Percentiles rank a stretch among this genome's conserved stretches.
Evolutionary conservation across 495 filamentous ascomycete genomes (phyloP).

Genomic region (Aspergillus kassunensis): DNA sequence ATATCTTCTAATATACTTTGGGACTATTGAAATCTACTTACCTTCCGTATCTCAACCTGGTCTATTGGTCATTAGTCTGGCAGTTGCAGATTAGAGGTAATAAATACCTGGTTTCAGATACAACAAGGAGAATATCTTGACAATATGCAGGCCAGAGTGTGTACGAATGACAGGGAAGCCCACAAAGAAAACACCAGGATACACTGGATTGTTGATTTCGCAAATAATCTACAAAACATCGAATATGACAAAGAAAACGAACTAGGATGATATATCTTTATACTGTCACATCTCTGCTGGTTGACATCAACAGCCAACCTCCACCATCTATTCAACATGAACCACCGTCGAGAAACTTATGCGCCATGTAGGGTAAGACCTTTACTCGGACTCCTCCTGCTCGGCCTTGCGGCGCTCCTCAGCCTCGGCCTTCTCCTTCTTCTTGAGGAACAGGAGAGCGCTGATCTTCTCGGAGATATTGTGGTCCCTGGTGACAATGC

Average conservation of each 20-base stretch:
- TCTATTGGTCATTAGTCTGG: too few relatives aligned
- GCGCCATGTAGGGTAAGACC: background rate
- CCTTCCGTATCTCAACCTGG: too few relatives aligned
- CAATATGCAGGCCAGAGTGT: too few relatives aligned
- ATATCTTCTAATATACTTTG: too few relatives aligned
- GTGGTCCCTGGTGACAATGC: constrained; percentile 45
- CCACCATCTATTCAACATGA: background rate
- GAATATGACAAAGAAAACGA: constrained; percentile 17
- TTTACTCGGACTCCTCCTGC: constrained; percentile 47
- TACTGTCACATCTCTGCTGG: constrained; percentile 13
- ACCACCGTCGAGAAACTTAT: background rate
- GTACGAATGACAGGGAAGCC: background rate
- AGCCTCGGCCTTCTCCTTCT: constrained; percentile 59
- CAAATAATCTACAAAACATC: constrained; percentile 24
- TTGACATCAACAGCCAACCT: background rate
- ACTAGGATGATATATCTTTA: constrained; percentile 13
- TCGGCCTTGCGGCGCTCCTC: constrained; percentile 50
- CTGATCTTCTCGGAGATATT: constrained; percentile 59
- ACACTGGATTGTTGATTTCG: constrained; percentile 18
- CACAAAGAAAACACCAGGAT: constrained; percentile 23
- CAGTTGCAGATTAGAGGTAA: too few relatives aligned
- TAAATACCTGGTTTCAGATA: too few relatives aligned
- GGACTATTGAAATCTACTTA: too few relatives aligned
- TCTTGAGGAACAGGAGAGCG: constrained; percentile 55
- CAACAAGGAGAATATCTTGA: too few relatives aligned